Evolutionary conservation across 2,329 filamentous ascomycete species (phyloP), one percentile per base, ranked within the genome.

Genomic region (Cladosporium sp.): DNA sequence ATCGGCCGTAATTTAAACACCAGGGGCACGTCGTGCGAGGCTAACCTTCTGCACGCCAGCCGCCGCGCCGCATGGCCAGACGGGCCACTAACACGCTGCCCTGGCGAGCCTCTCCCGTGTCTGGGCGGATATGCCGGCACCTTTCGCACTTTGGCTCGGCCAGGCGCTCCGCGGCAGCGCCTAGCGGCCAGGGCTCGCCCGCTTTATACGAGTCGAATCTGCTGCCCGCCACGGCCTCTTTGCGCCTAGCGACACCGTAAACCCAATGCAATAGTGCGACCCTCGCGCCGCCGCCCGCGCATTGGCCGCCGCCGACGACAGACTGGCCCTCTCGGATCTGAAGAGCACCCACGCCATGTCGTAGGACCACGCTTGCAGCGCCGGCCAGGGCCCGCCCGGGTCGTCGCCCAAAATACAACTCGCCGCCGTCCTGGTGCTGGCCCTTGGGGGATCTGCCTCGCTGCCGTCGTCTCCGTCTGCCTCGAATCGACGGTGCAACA

Each of bases 401-500:
- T 14, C 14, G 14, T 18, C 46, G 46, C 46, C 33, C 35, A 28
- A 49, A 49, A 49, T 49, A 49, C 46, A 49, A 35, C 40, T 37
- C 19, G 46, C 13, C 38, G 18, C 14, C 46, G 22, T 28, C 22
- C 22, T 28, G 22, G 22, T 28, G 22, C 22, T 28, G 22, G 22
- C 22, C 22, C 35, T 14, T 38, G 35, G 35, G 35, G 35, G 35
- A 38, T 38, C 35, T 38, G 11, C 35, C 10, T 6, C 22, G 7
- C 22, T 28, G 22, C 22, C 22, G 22, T 7, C 22, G 22, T 38
- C n/a, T 38, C n/a, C 11, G 8, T 14, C 35, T 38, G n/a, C 16
- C 35, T 38, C 35, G 11, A 8, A 38, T 38, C 35, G 13, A 14
- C 13, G 18, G 16, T 22, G n/a, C 41, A 19, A 9, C 48, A 50